Evolutionary conservation across 2,329 filamentous ascomycete genomes (phyloP).

Genomic region (Neodidymelliopsis sp.): DNA sequence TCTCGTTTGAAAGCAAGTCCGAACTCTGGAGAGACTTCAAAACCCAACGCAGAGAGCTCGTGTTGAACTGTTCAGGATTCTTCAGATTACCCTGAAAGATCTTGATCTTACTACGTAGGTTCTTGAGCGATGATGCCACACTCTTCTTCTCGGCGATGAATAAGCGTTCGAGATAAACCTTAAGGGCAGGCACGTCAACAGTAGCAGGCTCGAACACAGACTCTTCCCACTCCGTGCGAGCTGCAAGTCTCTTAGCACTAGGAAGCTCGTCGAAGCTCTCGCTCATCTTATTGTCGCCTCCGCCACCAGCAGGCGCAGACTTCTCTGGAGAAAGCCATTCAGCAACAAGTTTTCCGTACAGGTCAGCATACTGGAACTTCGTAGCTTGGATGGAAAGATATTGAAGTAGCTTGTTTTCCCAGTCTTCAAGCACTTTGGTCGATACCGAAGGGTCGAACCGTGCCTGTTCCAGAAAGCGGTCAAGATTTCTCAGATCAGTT

Average conservation of each 20-base stretch:
- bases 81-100: constrained; percentile 33
- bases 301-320: constrained; percentile 18
- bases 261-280: constrained; percentile 45
- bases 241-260: constrained; percentile 39
- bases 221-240: constrained; percentile 42
- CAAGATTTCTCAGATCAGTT: constrained; percentile 41
- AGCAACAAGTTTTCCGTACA: constrained; percentile 47
- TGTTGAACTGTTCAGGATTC: constrained; percentile 42
- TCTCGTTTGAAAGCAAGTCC: constrained; percentile 54
- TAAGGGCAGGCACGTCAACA: constrained; percentile 31
- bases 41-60: constrained; percentile 47
- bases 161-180: constrained; percentile 32
- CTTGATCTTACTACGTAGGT: constrained; percentile 28
- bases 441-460: constrained; percentile 49
- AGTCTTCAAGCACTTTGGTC: constrained; percentile 39
- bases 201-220: constrained; percentile 39
- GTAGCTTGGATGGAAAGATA: constrained; percentile 47
- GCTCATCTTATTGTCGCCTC: constrained; percentile 36
- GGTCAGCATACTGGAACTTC: constrained; percentile 45
- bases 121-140: constrained; percentile 21
- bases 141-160: constrained; percentile 33
- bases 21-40: constrained; percentile 55
- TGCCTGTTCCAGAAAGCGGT: constrained; percentile 48
- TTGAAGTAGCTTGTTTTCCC: constrained; percentile 39
- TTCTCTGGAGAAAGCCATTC: constrained; percentile 47